Conservation (phyloP, 495 filamentous ascomycete species). For the Aspergillus ellipticus region DNA sequence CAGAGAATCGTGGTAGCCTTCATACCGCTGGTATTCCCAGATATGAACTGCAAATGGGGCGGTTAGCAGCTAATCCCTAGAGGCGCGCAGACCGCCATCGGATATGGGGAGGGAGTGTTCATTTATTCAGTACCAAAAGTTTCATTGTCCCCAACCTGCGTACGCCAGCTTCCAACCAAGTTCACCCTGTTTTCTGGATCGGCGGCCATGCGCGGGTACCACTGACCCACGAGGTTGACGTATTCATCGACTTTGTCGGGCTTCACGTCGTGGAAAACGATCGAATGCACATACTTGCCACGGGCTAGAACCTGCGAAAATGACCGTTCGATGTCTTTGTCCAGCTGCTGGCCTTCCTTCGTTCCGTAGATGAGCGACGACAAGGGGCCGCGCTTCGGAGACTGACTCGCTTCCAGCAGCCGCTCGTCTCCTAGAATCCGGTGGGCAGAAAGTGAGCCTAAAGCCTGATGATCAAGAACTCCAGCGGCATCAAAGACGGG, state of each 20-base stretch:
- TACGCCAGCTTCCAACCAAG: constrained; percentile 96
- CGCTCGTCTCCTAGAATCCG: constrained; percentile 47
- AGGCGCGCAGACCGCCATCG: not conserved
- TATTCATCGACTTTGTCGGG: constrained; percentile 96
- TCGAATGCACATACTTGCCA: constrained; percentile 97
- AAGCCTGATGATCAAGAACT: constrained; percentile 41
- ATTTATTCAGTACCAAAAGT: constrained; percentile 71
- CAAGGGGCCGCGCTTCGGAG: constrained; percentile 47
- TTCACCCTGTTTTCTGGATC: constrained; percentile 86
- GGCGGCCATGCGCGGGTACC: constrained; percentile 84
- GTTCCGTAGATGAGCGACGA: constrained; percentile 90
- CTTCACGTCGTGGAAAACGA: constrained; percentile 95
- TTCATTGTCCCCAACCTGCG: constrained; percentile 95
- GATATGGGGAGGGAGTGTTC: not conserved
- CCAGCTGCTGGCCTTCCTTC: constrained; percentile 85
- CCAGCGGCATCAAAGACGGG: constrained; percentile 39
- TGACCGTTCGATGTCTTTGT: constrained; percentile 89
- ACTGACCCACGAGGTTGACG: constrained; percentile 81
- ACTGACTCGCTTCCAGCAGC: constrained; percentile 42
- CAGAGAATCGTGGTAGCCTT: constrained; percentile 90
- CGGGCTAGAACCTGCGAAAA: constrained; percentile 91
- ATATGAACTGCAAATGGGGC: constrained; percentile 73
- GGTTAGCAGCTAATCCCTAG: constrained; percentile 5
- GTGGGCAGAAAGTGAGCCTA: constrained; percentile 66
- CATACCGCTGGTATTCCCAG: constrained; percentile 98